Evolutionary conservation across 768 basidiomycete genomes (phyloP), one percentile per base, ranked within the genome.

Genomic region (Boletales sp.): DNA sequence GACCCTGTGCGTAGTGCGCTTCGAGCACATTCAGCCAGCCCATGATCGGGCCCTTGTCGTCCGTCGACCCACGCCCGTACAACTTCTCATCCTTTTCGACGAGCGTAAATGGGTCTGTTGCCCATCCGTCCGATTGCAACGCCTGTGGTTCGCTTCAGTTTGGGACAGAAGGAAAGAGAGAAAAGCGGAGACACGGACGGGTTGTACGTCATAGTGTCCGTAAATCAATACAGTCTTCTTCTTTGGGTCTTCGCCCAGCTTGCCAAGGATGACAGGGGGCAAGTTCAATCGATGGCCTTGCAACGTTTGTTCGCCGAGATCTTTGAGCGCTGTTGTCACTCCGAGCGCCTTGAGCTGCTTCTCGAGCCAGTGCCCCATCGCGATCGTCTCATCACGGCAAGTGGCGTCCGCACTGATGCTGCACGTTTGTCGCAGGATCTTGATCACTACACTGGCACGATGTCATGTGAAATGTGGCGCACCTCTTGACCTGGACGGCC

Each of bases 211-310:
- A 62, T 91, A 95, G 67, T 97, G 94, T 2, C 92, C 94, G 64
- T 97, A 97, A 31, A 97, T 71, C 28, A 95, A 78, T 31, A 97
- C 83, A 0, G 94, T 98, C 80, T 90, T 94, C 83, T 97, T 97
- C 62, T 73, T 81, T 13, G 82, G 83, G 68, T 96, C 91, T 34
- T 83, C 75, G 4, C 95, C 95, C 55, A 93, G 74, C 56, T 75
- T 75, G 0, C 88, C 94, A 34, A 97, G 76, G 64, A 96, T 81
- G 6, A 82, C 88, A 3, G 91, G 91, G 0, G 94, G 94, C 5
- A 96, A 76, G 42, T 77, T 70, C 12, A 95, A 66, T 40, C 77
- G 79, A 63, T 90, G 73, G 6, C 86, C 93, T 36, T 86, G 84
- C 57, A 86, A 72, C 13, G 68, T 67, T 46, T 96, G 93, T 50